Evolutionary conservation across 148 eudicot species (phyloP).

Genomic region (Rhododendron ovatum): DNA sequence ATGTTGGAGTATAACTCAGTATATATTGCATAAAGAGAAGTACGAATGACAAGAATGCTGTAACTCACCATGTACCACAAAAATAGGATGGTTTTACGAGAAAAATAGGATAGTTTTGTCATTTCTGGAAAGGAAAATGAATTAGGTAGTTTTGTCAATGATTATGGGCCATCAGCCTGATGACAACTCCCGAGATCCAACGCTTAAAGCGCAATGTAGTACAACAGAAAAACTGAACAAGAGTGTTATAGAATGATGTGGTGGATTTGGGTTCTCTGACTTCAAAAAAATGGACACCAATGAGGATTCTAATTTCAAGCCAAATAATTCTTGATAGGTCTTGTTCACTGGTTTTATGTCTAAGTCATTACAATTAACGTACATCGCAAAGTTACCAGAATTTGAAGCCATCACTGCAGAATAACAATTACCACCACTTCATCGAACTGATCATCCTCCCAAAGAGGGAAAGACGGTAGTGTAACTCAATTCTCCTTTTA

Average conservation of each 20-base stretch:
- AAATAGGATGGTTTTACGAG: not conserved
- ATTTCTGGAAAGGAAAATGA: not conserved
- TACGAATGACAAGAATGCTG: not conserved
- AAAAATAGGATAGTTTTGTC: not conserved
- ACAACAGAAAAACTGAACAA: not conserved
- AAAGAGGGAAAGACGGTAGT: not conserved
- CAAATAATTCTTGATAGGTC: not conserved
- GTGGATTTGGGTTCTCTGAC: not conserved
- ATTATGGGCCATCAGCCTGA: not conserved
- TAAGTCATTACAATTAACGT: not conserved
- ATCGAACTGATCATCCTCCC: not conserved
- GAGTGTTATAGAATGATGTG: not conserved
- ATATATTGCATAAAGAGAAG: not conserved
- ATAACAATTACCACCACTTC: not conserved
- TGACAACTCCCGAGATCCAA: not conserved
- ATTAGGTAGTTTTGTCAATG: not conserved
- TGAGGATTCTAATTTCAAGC: not conserved
- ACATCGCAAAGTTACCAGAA: not conserved
- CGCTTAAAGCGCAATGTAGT: not conserved
- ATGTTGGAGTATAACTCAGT: not conserved
- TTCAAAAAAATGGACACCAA: not conserved
- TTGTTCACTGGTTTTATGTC: not conserved
- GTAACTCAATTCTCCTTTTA: not conserved
- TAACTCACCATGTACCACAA: not conserved
- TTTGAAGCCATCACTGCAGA: not conserved